These are phyloP conservation scores for Krasilnikovozyma curviuscula DNA, from an alignment of 768 basidiomycete species.

Conservation along the genomic window DNA sequence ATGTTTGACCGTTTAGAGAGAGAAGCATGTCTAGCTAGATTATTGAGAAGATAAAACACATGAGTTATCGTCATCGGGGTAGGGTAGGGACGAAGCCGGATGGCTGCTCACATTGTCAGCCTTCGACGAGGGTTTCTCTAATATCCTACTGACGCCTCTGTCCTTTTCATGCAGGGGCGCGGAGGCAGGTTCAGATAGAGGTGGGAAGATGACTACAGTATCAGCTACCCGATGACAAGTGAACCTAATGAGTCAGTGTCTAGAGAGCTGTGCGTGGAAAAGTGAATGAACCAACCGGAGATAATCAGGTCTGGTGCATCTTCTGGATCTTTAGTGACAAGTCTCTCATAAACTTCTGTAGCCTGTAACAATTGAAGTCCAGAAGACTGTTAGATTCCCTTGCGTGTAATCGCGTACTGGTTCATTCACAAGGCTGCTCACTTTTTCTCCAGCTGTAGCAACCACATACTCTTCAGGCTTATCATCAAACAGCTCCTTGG, in stretches of 20 bases:
- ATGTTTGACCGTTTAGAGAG: constrained; percentile 64
- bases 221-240: constrained; percentile 43
- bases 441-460: constrained; percentile 54
- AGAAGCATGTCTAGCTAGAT: constrained; percentile 61
- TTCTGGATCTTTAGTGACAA: constrained; percentile 49
- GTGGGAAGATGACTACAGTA: constrained; percentile 69
- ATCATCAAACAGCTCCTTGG: constrained; percentile 40
- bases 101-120: constrained; percentile 35
- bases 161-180: constrained; percentile 3
- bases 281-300: constrained; percentile 32
- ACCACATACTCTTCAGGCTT: constrained; percentile 56
- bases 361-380: constrained; percentile 29
- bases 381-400: background rate
- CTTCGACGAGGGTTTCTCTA: constrained; percentile 71
- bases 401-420: background rate
- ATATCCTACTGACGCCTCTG: constrained; percentile 33
- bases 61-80: background rate
- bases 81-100: background rate
- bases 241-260: background rate
- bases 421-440: constrained; percentile 3
- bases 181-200: constrained; percentile 26
- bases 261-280: background rate
- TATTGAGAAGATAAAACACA: background rate
- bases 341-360: constrained; percentile 65
- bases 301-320: constrained; percentile 65